Evolutionary conservation across 1,284 basidiomycete species (phyloP), one percentile per base, ranked within the genome.

Genomic region (Apiotrichum porosum): DNA sequence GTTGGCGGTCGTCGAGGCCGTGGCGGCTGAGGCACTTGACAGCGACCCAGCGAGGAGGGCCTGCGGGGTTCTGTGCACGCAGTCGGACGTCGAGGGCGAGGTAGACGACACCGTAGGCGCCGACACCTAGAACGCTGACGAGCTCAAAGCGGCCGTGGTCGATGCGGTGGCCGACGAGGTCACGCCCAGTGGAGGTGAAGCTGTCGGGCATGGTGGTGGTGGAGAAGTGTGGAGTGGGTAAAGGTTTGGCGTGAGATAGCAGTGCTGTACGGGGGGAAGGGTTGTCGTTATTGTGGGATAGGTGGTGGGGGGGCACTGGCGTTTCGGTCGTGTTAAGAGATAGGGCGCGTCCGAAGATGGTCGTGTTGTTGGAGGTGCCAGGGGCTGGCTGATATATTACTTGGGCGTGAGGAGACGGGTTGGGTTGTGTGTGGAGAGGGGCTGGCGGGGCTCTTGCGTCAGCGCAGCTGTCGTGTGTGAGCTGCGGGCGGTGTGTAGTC

Each of bases 41-140:
- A 39, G 94, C 94, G 82, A 90, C 52, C 44, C 81, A 82, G 57
- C 79, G 43, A 77, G 78, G 37, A 73, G 57, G 63, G 18, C 36
- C 34, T 1, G 8, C n/a, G 9, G 31, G 33, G 38, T 41, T 33
- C 9, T 3, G 38, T 30, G 42, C 42, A 13, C 42, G 21, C 9
- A 62, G 62, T 22, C 66, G 52, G 68, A 70, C 49, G 56, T 87
- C 86, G 53, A 88, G 77, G 28, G 88, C 92, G 54, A 86, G 86
- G 75, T 97, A 97, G 41, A 97, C 93, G 62, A 95, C 86, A 52
- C 94, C 94, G 70, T 97, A 97, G 21, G 92, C 92, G 37, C 94
- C 94, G 44, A 90, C 82, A 44, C 94, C 94, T 46, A 98, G 82
- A 47, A 94, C 82, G 63, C 88, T 83, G 62, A 91, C 82, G 21